Conservation (phyloP, 345 rosid genomes). For the Anastatica hierochuntica region DNA sequence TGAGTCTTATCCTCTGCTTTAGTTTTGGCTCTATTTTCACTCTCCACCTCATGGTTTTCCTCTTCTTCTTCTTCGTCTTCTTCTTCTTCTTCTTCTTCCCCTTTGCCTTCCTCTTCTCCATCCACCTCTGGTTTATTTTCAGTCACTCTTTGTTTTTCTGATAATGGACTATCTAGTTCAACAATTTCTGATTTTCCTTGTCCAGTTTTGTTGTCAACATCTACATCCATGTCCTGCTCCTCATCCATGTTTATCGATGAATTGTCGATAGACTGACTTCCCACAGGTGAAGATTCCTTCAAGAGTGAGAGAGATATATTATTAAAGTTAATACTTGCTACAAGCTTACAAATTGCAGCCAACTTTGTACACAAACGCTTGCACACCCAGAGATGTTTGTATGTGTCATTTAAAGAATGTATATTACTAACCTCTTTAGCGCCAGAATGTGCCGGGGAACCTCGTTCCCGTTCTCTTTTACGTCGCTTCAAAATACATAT, state of each 20-base stretch:
- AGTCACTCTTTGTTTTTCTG: conserved; percentile 26
- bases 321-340: not conserved
- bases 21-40: conserved; percentile 28
- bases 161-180: conserved; percentile 33
- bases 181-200: conserved; percentile 37
- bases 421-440: conserved; percentile 37
- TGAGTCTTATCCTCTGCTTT: conserved; percentile 34
- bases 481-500: conserved; percentile 80
- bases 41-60: conserved; percentile 37
- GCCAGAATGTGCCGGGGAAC: conserved; percentile 47
- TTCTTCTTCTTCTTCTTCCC: conserved; percentile 29
- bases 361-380: too few species aligned
- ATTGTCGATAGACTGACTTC: conserved; percentile 61
- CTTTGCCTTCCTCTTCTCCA: conserved; percentile 34
- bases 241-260: conserved; percentile 63
- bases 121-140: conserved; percentile 34
- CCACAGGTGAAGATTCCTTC: conserved; percentile 56
- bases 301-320: conserved; percentile 1
- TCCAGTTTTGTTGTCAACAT: conserved; percentile 42
- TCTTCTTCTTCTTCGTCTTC: conserved; percentile 33
- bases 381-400: too few species aligned
- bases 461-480: conserved; percentile 79
- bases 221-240: conserved; percentile 50
- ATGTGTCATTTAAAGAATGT: too few species aligned
- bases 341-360: not conserved